phyloP scores from a whole-genome alignment of 768 basidiomycete genomes.

The Postia placenta region DNA sequence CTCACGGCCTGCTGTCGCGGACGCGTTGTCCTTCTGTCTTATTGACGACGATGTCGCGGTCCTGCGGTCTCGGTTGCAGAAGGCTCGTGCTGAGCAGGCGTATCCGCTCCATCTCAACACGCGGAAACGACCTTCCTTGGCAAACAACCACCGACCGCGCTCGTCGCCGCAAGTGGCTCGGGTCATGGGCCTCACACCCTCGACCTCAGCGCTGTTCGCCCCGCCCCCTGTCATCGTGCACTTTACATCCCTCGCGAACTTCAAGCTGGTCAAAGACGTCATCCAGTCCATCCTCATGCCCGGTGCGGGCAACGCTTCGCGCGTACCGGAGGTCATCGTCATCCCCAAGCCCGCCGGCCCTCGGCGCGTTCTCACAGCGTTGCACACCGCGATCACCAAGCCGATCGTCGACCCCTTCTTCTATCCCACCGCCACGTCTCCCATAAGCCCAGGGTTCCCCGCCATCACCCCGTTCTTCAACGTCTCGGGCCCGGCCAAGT shows the following conservation, averaged over 20 bases:
- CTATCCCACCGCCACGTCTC: conserved; percentile 90
- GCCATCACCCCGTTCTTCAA: conserved; percentile 40
- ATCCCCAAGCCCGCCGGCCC: conserved; percentile 97
- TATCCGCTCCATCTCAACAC: conserved; percentile 33
- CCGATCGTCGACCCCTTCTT: conserved; percentile 90
- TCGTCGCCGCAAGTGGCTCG: conserved; percentile 80
- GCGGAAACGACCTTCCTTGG: conserved; percentile 65
- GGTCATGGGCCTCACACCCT: conserved; percentile 33
- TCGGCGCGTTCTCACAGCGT: conserved; percentile 83
- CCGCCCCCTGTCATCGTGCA: conserved; percentile 63
- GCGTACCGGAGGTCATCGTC: conserved; percentile 87
- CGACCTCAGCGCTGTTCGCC: conserved; percentile 25
- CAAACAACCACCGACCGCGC: conserved; percentile 62
- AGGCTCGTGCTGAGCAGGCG: conserved; percentile 53
- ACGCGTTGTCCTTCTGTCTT: conserved; percentile 63
- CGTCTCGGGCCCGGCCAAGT: conserved; percentile 27
- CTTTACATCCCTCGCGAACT: conserved; percentile 88
- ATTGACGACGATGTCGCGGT: conserved; percentile 90
- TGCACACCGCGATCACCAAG: conserved; percentile 85
- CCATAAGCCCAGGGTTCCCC: conserved; percentile 65
- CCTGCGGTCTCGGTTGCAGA: conserved; percentile 67
- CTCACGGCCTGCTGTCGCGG: conserved; percentile 9
- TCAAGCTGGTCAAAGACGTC: conserved; percentile 81
- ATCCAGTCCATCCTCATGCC: conserved; percentile 61
- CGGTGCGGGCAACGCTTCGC: conserved; percentile 36